Base-by-base conservation (phyloP, 1,139 yeast genomes). In the Hyphopichia fennica region DNA sequence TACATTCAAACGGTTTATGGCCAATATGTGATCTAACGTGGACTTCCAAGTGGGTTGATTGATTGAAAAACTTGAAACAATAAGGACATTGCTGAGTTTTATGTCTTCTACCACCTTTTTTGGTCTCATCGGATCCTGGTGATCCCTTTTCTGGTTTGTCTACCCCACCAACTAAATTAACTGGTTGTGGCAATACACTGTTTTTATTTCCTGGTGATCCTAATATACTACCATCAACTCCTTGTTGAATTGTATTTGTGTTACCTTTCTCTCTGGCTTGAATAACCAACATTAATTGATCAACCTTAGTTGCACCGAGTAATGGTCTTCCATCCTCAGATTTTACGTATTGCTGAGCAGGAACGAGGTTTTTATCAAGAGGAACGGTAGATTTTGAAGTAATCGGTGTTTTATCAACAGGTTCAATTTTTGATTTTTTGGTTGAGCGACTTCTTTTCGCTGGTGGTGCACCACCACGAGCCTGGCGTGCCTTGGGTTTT, bases 251-350 rank as follows among this genome's bases (percentile, higher is more conserved):
- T 32, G 74, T 75, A 18, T 80, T 77, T 8, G 78, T 79, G 28
- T 82, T 76, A 16, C 90, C 89, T 47, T 86, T 84, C 47, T 84
- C 87, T 44, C 95, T 75, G 0, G 96, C 95, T 60, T 90, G 96
- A 42, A 90, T 85, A 30, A 89, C 87, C 44, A 90, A 72, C 96
- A 90, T 88, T 56, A 90, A 68, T 54, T 86, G 95, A 62, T 90
- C 97, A 34, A 90, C 88, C 57, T 86, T 86, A 0, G 96, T 88
- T 2, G 93, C 90, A 0, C 96, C 96, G 14, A 88, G 64, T 28
- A 84, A 67, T 4, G 91, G 91, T 38, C 84, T 68, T 2, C 82
- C 84, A 54, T 81, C 84, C 37, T 79, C 85, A 33, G 69, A 61
- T 42, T 67, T 69, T 17, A 69, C 69, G 34, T 70, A 62, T 42